Evolutionary conservation across 345 rosid genomes (phyloP).

Genomic region (Eucalyptus cladocalyx): DNA sequence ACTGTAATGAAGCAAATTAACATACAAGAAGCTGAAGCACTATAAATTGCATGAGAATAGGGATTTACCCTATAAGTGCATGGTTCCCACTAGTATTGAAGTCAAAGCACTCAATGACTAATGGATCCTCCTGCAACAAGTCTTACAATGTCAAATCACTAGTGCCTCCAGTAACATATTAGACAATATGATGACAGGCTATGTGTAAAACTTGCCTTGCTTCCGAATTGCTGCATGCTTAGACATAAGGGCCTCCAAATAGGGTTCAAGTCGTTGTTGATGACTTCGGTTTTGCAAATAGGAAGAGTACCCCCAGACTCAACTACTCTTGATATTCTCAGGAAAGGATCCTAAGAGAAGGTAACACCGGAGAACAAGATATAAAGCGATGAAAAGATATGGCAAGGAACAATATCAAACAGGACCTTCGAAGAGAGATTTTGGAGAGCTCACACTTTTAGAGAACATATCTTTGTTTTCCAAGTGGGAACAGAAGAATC

Average conservation of each 20-base stretch:
- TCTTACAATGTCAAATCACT: not conserved
- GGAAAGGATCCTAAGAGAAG: conserved; percentile 62
- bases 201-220: conserved; percentile 44
- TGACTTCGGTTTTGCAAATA: conserved; percentile 73
- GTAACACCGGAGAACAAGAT: not conserved
- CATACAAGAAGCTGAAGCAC: not conserved
- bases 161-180: not conserved
- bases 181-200: not conserved
- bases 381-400: not conserved
- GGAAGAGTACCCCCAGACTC: conserved; percentile 47
- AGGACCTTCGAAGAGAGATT: not conserved
- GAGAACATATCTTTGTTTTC: conserved; percentile 73
- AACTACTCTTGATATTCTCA: conserved; percentile 62
- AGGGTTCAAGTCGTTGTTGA: conserved; percentile 67
- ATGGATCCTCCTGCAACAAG: conserved; percentile 52
- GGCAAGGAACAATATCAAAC: not conserved
- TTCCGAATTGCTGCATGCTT: conserved; percentile 74
- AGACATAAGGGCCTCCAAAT: conserved; percentile 52
- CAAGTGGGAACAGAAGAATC: conserved; percentile 37
- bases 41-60: not conserved
- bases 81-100: conserved; percentile 70
- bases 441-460: conserved; percentile 43
- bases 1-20: conserved; percentile 10
- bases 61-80: conserved; percentile 49
- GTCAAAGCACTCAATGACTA: conserved; percentile 77